Conservation (phyloP, 768 basidiomycete genomes). For the Hericium alpestre region DNA sequence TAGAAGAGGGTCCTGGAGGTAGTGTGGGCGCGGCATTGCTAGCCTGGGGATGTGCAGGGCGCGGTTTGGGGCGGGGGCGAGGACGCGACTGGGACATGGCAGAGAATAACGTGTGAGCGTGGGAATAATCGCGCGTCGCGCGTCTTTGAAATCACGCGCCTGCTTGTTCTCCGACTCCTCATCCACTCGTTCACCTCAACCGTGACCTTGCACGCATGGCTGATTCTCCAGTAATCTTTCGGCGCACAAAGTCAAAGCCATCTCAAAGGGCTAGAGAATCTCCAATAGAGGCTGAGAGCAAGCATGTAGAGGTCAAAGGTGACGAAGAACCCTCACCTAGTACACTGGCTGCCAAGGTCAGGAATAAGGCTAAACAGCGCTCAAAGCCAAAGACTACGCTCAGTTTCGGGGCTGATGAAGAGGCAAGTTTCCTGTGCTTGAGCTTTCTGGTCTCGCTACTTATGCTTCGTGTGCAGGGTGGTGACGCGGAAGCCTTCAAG, state of each 20-base stretch:
- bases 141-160: neutral
- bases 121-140: neutral
- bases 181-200: neutral
- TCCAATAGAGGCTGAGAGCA: neutral
- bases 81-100: constrained; percentile 1
- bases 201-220: constrained; percentile 15
- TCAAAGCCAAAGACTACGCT: constrained; percentile 55
- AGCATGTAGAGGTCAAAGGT: constrained; percentile 11
- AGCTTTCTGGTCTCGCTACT: neutral
- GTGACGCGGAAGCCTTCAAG: constrained; percentile 56
- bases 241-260: constrained; percentile 30
- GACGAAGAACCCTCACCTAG: constrained; percentile 42
- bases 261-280: constrained; percentile 31
- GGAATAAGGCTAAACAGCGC: constrained; percentile 55
- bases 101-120: neutral
- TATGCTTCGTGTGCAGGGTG: constrained; percentile 33
- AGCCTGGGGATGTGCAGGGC: constrained; percentile 11
- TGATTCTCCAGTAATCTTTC: constrained; percentile 30
- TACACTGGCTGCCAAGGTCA: constrained; percentile 53
- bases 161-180: neutral
- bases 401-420: constrained; percentile 62
- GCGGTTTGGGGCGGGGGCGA: constrained; percentile 13
- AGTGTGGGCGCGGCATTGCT: neutral
- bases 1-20: constrained; percentile 6
- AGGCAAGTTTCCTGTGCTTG: constrained; percentile 30